phyloP scores from a whole-genome alignment of 2,329 filamentous ascomycete species.

The Meredithiella fracta region DNA sequence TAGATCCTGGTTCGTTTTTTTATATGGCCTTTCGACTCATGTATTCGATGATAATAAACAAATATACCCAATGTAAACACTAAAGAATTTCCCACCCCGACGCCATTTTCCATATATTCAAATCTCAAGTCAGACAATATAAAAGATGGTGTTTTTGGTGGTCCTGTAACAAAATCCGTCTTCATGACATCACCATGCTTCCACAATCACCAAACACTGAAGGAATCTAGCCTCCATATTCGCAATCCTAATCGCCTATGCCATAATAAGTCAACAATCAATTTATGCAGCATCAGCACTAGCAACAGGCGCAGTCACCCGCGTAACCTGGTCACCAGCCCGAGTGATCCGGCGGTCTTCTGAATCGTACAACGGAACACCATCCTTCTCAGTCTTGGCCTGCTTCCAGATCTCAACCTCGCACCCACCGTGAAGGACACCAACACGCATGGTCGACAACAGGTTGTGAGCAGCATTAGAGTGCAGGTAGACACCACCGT shows the following conservation, averaged over 20 bases:
- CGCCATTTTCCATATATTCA: not conserved
- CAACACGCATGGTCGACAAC: constrained; percentile 73
- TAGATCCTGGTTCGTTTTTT: too few relatives aligned
- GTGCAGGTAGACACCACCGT: constrained; percentile 79
- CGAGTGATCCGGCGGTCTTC: constrained; percentile 69
- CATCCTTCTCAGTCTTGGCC: constrained; percentile 64
- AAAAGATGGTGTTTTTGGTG: not conserved
- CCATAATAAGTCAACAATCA: not conserved
- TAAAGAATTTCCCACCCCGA: not conserved
- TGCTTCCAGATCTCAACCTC: constrained; percentile 92
- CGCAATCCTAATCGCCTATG: not conserved
- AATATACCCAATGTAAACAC: not conserved
- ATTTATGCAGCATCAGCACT: constrained; percentile 66
- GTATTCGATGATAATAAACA: not conserved
- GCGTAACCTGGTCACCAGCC: constrained; percentile 72
- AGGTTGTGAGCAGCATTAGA: constrained; percentile 82
- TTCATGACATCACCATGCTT: not conserved
- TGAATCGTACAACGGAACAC: constrained; percentile 64
- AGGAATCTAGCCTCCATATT: not conserved
- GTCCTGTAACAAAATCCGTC: not conserved
- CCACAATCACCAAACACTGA: not conserved
- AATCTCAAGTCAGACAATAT: not conserved
- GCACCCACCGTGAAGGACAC: constrained; percentile 70
- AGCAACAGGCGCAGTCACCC: constrained; percentile 60
- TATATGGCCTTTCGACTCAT: not conserved